These are phyloP conservation scores for Crucihimalaya himalaica DNA, from an alignment of 345 rosid species.

Conservation along the genomic window DNA sequence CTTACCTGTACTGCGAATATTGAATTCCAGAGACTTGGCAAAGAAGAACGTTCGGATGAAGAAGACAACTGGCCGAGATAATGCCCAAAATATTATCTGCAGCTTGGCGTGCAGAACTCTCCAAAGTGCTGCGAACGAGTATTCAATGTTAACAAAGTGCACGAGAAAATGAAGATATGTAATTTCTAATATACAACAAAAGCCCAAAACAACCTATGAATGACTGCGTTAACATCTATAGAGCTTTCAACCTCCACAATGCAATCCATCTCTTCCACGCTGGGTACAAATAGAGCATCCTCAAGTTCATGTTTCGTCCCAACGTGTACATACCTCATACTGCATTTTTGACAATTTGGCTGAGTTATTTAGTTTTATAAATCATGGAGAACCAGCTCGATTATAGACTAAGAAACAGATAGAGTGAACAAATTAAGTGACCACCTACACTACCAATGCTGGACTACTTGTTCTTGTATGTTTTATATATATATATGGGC, in stretches of 20 bases:
- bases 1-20: conserved; percentile 74
- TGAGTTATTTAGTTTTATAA: conserved; percentile 1
- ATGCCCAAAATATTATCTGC: conserved; percentile 53
- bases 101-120: conserved; percentile 61
- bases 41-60: conserved; percentile 41
- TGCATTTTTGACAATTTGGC: conserved; percentile 44
- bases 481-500: background rate
- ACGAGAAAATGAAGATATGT: conserved; percentile 5
- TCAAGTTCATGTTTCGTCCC: conserved; percentile 71
- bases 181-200: conserved; percentile 12
- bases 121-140: conserved; percentile 54
- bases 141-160: conserved; percentile 42
- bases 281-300: conserved; percentile 59
- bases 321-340: conserved; percentile 69
- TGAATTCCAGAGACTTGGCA: conserved; percentile 58
- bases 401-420: conserved; percentile 4
- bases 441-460: conserved; percentile 3
- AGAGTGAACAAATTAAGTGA: conserved; percentile 10
- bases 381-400: conserved; percentile 8
- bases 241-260: conserved; percentile 86
- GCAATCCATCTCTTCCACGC: conserved; percentile 53
- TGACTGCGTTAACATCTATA: conserved; percentile 63
- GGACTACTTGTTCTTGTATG: background rate
- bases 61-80: conserved; percentile 47
- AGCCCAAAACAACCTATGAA: conserved; percentile 69